phyloP scores from a whole-genome alignment of 768 basidiomycete species.

The Kwoniella sp. region DNA sequence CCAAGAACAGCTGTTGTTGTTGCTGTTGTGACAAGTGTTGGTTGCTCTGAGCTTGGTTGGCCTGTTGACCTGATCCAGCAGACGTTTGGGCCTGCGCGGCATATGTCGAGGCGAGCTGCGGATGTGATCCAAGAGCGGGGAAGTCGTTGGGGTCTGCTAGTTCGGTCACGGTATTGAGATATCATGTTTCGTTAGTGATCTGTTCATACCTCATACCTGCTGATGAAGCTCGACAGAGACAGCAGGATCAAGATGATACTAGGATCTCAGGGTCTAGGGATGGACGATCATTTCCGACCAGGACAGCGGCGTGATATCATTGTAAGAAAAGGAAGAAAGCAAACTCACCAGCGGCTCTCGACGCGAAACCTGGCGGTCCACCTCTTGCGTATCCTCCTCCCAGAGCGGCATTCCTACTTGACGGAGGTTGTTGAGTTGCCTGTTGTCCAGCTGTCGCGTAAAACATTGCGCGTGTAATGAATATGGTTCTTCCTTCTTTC shows the following conservation, averaged over 20 bases:
- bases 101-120: conserved; percentile 38
- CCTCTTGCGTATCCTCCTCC: conserved; percentile 28
- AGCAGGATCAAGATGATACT: no score
- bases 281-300: no score
- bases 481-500: no score
- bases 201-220: no score
- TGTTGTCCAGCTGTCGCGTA: conserved; percentile 52
- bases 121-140: conserved; percentile 48
- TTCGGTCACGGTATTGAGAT: not conserved
- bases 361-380: conserved; percentile 47
- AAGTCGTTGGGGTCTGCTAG: conserved; percentile 50
- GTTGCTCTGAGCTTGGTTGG: not conserved
- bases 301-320: no score
- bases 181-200: not conserved
- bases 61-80: conserved; percentile 22
- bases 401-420: conserved; percentile 13
- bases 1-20: conserved; percentile 42
- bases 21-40: conserved; percentile 26
- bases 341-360: conserved; percentile 35
- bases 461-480: conserved; percentile 27
- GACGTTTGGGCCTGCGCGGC: conserved; percentile 45
- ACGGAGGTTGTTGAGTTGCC: conserved; percentile 29
- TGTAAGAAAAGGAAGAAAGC: not conserved
- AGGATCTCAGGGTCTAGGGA: not conserved
- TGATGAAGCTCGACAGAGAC: no score